phyloP scores from a whole-genome alignment of 2,329 filamentous ascomycete species.

The Colletotrichum costaricense region DNA sequence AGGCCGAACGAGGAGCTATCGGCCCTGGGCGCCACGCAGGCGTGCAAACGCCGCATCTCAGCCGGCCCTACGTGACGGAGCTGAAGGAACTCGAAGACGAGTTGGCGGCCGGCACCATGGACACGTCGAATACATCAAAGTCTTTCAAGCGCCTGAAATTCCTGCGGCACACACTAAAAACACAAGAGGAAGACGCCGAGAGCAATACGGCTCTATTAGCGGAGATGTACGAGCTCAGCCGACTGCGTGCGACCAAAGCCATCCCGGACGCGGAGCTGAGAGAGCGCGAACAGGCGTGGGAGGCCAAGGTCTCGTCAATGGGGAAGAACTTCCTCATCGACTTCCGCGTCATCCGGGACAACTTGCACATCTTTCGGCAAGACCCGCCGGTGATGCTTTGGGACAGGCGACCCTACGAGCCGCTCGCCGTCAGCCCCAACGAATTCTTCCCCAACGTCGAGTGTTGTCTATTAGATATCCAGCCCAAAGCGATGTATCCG shows the following conservation, averaged over 20 bases:
- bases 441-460: conserved; percentile 76
- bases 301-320: conserved; percentile 45
- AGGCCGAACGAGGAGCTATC: conserved; percentile 38
- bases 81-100: conserved; percentile 52
- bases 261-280: conserved; percentile 41
- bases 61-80: conserved; percentile 55
- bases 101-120: conserved; percentile 35
- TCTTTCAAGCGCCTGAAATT: conserved; percentile 39
- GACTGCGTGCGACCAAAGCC: conserved; percentile 38
- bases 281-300: conserved; percentile 47
- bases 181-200: conserved; percentile 36
- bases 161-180: conserved; percentile 44
- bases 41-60: conserved; percentile 41
- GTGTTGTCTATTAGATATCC: conserved; percentile 73
- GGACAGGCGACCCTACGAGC: conserved; percentile 79
- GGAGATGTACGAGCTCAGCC: conserved; percentile 43
- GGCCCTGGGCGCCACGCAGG: conserved; percentile 42
- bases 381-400: conserved; percentile 67
- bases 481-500: conserved; percentile 66
- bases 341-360: conserved; percentile 60
- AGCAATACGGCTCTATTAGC: conserved; percentile 47
- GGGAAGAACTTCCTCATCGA: conserved; percentile 48
- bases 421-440: conserved; percentile 64
- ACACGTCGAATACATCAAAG: neutral
- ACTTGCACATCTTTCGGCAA: conserved; percentile 62